A percentile compares a stretch with the other conserved stretches of the same genome.
Evolutionary conservation across 768 basidiomycete genomes (phyloP).

Genomic region (Lentinula boryana): DNA sequence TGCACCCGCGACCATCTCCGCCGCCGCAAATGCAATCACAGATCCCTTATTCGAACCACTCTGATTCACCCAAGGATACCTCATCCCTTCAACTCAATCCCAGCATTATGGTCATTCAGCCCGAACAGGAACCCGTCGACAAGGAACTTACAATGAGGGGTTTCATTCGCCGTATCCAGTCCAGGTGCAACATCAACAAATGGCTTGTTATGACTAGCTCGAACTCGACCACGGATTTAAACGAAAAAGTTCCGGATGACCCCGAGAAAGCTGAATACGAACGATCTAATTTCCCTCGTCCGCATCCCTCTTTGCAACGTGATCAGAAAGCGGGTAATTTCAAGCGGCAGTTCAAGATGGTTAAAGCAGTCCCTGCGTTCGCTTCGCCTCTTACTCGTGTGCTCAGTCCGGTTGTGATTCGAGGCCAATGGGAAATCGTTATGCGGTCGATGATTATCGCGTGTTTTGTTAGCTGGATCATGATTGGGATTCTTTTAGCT

Average conservation of each 20-base stretch:
- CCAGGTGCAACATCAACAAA: constrained; percentile 32
- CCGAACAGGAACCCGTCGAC: constrained; percentile 14
- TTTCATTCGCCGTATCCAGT: constrained; percentile 36
- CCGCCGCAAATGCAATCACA: background rate
- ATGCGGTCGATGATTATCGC: constrained; percentile 49
- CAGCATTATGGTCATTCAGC: constrained; percentile 9
- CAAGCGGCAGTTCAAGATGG: constrained; percentile 33
- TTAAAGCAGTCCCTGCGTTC: constrained; percentile 64
- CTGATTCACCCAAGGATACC: background rate
- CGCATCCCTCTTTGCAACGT: background rate
- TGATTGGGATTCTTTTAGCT: constrained; percentile 36
- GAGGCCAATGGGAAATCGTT: constrained; percentile 87
- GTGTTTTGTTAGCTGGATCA: constrained; percentile 34
- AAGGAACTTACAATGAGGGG: constrained; percentile 20
- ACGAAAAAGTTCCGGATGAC: background rate
- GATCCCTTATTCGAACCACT: background rate
- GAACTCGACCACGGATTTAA: background rate
- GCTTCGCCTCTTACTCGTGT: constrained; percentile 63
- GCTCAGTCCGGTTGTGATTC: constrained; percentile 60
- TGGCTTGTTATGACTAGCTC: constrained; percentile 22
- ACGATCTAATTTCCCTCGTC: constrained; percentile 5
- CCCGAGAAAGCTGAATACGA: background rate
- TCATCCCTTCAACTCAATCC: background rate
- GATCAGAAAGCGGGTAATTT: background rate
- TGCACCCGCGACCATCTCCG: constrained; percentile 1